Evolutionary conservation across 345 rosid genomes (phyloP), one percentile per base, ranked within the genome.

Genomic region (Passiflora organensis): DNA sequence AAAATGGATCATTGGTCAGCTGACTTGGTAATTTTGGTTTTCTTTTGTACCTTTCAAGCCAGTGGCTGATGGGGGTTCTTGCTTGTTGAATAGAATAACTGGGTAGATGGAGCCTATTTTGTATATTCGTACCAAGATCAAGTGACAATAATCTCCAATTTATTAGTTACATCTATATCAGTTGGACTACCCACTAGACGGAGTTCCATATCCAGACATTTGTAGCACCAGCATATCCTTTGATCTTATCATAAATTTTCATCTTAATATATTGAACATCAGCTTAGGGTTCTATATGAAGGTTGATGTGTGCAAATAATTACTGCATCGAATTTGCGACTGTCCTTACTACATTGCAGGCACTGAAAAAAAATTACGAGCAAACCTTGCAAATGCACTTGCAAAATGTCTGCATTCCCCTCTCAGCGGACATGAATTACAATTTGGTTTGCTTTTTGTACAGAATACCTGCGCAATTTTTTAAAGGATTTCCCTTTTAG

Each of bases 361-460:
- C 24, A 59, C 38, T 25, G 34, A 41, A 39, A 55, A 37, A 38
- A 38, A 16, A 64, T 22, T 39, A 46, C 21, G 5, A 4, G 14
- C 52, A n/a, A 54, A 90, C 97, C 95, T 90, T 44, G 82, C 85
- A 71, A 65, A 65, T 72, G 84, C 81, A 76, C 91, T 85, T 1
- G 85, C 87, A 73, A 80, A 91, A 55, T 87, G 84, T 68, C 67
- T 83, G 67, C 97, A 91, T 2, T 81, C 80, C 49, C 78, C 85
- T 42, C 71, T 81, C 78, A 90, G 69, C 4, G 97, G 97, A 68
- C 95, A 90, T 0, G 81, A 85, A 10, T 81, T 79, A 72, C 97
- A 87, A 32, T 84, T 87, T 13, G 97, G 97, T 38, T 73, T 71
- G 61, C 18, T 71, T 55, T 84, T 87, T 32, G 94, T 84, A 57